phyloP scores from a whole-genome alignment of 169 alveolate genomes.

The Ichthyophthirius multifiliis region DNA sequence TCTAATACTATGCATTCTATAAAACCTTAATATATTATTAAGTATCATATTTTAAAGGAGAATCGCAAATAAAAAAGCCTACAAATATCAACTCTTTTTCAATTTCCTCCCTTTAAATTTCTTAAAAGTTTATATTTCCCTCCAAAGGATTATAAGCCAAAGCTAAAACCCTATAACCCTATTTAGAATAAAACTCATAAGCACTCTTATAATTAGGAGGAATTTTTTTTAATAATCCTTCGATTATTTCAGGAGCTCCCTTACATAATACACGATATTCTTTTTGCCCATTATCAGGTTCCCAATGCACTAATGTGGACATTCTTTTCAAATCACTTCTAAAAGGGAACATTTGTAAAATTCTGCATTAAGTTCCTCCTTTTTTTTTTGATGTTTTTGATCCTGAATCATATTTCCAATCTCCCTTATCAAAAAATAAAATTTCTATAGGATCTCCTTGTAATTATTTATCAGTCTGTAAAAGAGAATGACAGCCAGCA shows the following conservation, averaged over 20 bases:
- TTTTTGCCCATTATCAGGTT: conserved; percentile 47
- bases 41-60: conserved; percentile 93
- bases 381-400: conserved; percentile 34
- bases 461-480: conserved; percentile 79
- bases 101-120: conserved; percentile 81
- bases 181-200: conserved; percentile 78
- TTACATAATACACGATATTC: conserved; percentile 84
- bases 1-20: conserved; percentile 81
- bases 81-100: conserved; percentile 91
- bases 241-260: conserved; percentile 96
- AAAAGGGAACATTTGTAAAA: conserved; percentile 63
- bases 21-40: conserved; percentile 83
- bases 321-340: conserved; percentile 74
- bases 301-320: conserved; percentile 54
- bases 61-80: conserved; percentile 94
- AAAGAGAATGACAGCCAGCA: conserved; percentile 95
- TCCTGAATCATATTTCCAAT: conserved; percentile 51
- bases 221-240: conserved; percentile 77
- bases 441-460: conserved; percentile 97
- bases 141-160: conserved; percentile 56
- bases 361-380: conserved; percentile 42
- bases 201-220: conserved; percentile 90
- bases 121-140: conserved; percentile 84
- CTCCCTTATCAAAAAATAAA: conserved; percentile 80
- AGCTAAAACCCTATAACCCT: conserved; percentile 88